Conservation (phyloP, 1,284 basidiomycete species). For the Fomitiporia mediterranea region DNA sequence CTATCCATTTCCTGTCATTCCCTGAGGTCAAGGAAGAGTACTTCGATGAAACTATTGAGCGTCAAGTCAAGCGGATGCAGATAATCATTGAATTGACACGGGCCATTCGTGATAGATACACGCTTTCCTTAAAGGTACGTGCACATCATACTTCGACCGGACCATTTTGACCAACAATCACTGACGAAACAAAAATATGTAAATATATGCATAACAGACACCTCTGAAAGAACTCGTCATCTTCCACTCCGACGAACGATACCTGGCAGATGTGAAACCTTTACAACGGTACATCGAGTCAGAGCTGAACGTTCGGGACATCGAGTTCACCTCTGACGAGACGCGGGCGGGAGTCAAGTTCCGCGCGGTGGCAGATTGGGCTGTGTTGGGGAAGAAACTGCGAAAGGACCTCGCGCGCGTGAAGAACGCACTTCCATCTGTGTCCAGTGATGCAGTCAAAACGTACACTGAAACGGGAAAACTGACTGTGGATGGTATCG, state of each 20-base stretch:
- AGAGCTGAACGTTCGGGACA: conserved; percentile 92
- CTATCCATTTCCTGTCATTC: conserved; percentile 95
- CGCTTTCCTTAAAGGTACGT: conserved; percentile 81
- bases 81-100: conserved; percentile 91
- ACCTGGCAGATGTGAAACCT: conserved; percentile 82
- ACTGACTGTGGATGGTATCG: conserved; percentile 86
- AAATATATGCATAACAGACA: conserved; percentile 49
- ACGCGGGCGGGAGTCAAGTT: conserved; percentile 84
- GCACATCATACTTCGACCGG: not conserved
- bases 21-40: conserved; percentile 93
- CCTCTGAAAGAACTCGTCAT: conserved; percentile 92
- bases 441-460: conserved; percentile 84
- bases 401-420: conserved; percentile 92
- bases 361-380: conserved; percentile 92
- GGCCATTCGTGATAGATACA: conserved; percentile 85
- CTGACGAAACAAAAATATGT: not conserved
- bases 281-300: conserved; percentile 89
- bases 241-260: conserved; percentile 87
- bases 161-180: no score
- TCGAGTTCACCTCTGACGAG: conserved; percentile 90
- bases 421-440: conserved; percentile 79
- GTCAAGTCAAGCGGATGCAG: conserved; percentile 94
- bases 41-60: conserved; percentile 94
- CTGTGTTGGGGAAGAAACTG: conserved; percentile 90
- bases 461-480: conserved; percentile 72